These are phyloP conservation scores for Extremus antarcticus DNA, from an alignment of 495 filamentous ascomycete species.

Conservation along the genomic window DNA sequence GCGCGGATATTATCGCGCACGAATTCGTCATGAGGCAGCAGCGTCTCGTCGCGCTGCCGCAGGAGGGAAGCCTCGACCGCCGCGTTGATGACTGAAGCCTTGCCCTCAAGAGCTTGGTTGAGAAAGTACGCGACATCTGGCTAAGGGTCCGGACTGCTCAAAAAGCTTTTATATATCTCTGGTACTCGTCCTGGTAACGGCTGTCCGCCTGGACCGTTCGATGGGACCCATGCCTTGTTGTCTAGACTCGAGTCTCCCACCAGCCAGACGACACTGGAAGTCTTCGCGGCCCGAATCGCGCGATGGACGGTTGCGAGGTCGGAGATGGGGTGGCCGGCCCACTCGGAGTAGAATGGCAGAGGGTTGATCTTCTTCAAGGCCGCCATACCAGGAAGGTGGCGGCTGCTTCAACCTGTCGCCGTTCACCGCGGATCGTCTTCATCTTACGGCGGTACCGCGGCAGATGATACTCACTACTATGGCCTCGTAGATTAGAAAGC, in stretches of 20 bases:
- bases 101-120: conserved; percentile 23
- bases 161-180: conserved; percentile 18
- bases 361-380: conserved; percentile 15
- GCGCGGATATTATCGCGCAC: conserved; percentile 24
- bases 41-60: conserved; percentile 14
- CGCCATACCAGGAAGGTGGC: neutral
- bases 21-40: conserved; percentile 26
- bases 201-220: conserved; percentile 15
- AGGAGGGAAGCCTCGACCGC: conserved; percentile 25
- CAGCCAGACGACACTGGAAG: conserved; percentile 24
- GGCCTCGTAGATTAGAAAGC: no score
- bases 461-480: no score
- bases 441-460: no score
- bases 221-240: conserved; percentile 28
- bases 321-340: conserved; percentile 26
- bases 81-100: conserved; percentile 24
- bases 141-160: conserved; percentile 17
- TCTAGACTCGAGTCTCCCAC: conserved; percentile 30
- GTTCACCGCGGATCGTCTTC: no score
- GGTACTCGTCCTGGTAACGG: conserved; percentile 16
- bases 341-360: conserved; percentile 24
- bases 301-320: conserved; percentile 16
- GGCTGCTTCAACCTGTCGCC: no score
- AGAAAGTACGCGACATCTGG: conserved; percentile 29
- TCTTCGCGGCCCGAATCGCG: conserved; percentile 2